These are phyloP conservation scores for Penicillium sp. DNA, from an alignment of 2,329 filamentous ascomycete genomes.

Conservation along the genomic window DNA sequence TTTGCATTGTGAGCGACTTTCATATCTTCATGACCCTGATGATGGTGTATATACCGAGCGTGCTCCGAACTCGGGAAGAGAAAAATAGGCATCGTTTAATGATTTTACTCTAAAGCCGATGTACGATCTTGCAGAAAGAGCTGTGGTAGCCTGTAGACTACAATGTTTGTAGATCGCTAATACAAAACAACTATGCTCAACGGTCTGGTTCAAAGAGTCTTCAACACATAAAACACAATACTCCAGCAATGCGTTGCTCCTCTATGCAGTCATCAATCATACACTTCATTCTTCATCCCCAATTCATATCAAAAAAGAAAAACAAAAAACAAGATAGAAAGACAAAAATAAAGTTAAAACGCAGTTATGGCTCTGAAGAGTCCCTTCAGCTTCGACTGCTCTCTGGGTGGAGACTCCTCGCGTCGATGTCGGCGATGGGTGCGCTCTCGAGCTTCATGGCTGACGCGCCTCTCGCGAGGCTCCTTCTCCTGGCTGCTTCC, in stretches of 20 bases:
- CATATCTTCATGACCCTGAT: not conserved
- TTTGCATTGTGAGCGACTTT: not conserved
- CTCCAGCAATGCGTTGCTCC: conserved; percentile 26
- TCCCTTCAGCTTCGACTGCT: conserved; percentile 31
- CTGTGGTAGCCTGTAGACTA: not conserved
- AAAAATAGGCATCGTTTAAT: not conserved
- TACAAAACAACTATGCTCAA: conserved; percentile 1
- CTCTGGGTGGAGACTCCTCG: conserved; percentile 28
- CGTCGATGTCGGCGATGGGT: conserved; percentile 27
- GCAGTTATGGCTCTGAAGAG: conserved; percentile 32
- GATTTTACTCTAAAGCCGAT: not conserved
- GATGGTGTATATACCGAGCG: not conserved
- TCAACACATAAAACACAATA: conserved; percentile 14
- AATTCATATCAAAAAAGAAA: conserved; percentile 13
- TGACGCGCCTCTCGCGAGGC: conserved; percentile 10
- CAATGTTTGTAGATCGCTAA: not conserved
- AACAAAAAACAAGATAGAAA: conserved; percentile 14
- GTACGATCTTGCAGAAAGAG: no score
- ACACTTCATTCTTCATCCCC: conserved; percentile 10
- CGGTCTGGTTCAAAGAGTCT: conserved; percentile 13
- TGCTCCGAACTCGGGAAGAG: not conserved
- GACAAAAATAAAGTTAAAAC: conserved; percentile 18
- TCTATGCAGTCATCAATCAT: conserved; percentile 19
- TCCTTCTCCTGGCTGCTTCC: conserved; percentile 20
- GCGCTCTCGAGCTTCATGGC: not conserved